phyloP scores from a whole-genome alignment of 352 stramenopile genomes.

The Globisporangium iwayamae region DNA sequence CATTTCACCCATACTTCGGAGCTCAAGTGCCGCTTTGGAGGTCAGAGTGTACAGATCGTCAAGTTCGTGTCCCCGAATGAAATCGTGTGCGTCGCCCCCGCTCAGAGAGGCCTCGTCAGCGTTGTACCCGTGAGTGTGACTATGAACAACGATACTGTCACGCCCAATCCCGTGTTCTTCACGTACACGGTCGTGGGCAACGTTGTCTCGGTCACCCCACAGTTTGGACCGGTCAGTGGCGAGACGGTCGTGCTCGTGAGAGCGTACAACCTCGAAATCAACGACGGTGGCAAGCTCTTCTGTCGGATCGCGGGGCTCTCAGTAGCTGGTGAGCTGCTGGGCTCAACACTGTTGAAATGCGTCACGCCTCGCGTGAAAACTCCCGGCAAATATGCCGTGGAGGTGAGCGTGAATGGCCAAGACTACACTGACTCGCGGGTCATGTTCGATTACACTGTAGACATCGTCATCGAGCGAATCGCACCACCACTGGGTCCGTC shows the following conservation, averaged over 20 bases:
- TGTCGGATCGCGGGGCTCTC: constrained; percentile 43
- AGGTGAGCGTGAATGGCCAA: constrained; percentile 55
- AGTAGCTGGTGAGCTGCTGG: constrained; percentile 28
- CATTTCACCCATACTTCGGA: constrained; percentile 62
- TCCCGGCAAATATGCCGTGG: constrained; percentile 29
- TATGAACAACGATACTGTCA: constrained; percentile 67
- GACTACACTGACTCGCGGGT: constrained; percentile 46
- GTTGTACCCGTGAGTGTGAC: constrained; percentile 50
- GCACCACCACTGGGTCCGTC: constrained; percentile 54
- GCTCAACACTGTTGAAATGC: constrained; percentile 42
- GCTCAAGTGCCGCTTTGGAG: constrained; percentile 82
- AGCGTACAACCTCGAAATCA: constrained; percentile 60
- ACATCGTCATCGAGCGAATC: constrained; percentile 44
- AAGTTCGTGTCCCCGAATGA: constrained; percentile 72
- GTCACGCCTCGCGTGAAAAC: constrained; percentile 28
- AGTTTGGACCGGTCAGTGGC: constrained; percentile 39
- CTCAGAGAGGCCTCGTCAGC: constrained; percentile 34
- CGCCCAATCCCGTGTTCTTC: constrained; percentile 74
- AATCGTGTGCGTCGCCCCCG: constrained; percentile 61
- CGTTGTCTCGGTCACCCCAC: constrained; percentile 55
- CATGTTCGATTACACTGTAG: constrained; percentile 41
- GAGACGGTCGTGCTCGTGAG: constrained; percentile 54
- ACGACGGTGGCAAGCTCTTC: constrained; percentile 19
- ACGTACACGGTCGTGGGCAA: constrained; percentile 56
- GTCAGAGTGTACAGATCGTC: constrained; percentile 33